Conservation (phyloP, 2,329 filamentous ascomycete genomes). For the Nemania diffusa region DNA sequence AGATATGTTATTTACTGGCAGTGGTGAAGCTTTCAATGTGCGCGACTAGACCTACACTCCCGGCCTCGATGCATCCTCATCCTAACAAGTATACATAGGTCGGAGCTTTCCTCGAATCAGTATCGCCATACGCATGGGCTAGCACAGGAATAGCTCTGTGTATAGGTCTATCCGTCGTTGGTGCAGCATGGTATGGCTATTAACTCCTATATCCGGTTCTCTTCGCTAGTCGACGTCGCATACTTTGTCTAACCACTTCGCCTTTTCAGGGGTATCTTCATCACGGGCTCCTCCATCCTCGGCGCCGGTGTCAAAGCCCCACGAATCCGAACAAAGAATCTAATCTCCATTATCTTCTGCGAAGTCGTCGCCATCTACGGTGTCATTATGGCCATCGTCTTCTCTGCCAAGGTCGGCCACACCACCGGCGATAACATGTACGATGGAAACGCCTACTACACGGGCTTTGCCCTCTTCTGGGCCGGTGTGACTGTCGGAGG, state of each 20-base stretch:
- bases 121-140: constrained; percentile 96
- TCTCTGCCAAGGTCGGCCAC: constrained; percentile 84
- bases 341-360: constrained; percentile 99
- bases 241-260: constrained; percentile 2
- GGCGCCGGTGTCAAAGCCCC: constrained; percentile 97
- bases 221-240: constrained; percentile 4
- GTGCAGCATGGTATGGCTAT: constrained; percentile 86
- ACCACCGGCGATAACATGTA: constrained; percentile 73
- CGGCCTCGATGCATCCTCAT: constrained; percentile 23
- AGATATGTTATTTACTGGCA: constrained; percentile 99
- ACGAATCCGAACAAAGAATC: constrained; percentile 98
- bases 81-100: constrained; percentile 64
- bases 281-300: constrained; percentile 96
- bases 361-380: constrained; percentile 99
- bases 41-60: constrained; percentile 44
- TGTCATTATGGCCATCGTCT: constrained; percentile 99
- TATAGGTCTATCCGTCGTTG: constrained; percentile 95
- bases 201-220: background rate
- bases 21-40: constrained; percentile 96
- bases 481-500: constrained; percentile 90
- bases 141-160: constrained; percentile 90
- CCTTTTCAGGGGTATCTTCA: constrained; percentile 88
- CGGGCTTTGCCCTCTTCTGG: constrained; percentile 96
- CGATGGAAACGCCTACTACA: constrained; percentile 86
- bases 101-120: constrained; percentile 90